phyloP scores from a whole-genome alignment of 1,284 basidiomycete genomes.

The Ustilago crameri region DNA sequence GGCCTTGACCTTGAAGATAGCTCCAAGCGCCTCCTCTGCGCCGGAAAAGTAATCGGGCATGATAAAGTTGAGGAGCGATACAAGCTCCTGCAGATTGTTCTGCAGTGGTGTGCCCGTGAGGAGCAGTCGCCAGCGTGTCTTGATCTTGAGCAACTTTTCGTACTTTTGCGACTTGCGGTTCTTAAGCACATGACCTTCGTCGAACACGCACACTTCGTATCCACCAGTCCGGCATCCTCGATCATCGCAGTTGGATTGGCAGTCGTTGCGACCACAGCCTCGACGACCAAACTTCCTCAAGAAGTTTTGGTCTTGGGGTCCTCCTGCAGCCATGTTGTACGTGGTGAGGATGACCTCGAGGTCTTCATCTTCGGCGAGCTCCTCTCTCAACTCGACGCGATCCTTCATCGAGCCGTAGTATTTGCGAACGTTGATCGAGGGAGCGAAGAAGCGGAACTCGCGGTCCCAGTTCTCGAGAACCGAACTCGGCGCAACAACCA shows the following conservation, averaged over 20 bases:
- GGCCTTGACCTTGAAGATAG: constrained; percentile 96
- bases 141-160: constrained; percentile 84
- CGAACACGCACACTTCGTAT: constrained; percentile 87
- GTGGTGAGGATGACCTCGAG: constrained; percentile 96
- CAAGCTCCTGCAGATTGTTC: constrained; percentile 84
- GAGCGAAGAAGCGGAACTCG: constrained; percentile 91
- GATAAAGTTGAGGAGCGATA: constrained; percentile 96
- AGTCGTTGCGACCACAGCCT: constrained; percentile 42
- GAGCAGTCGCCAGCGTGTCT: constrained; percentile 87
- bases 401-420: constrained; percentile 95
- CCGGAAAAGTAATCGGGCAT: constrained; percentile 87
- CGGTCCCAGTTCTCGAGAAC: constrained; percentile 98
- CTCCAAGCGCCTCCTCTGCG: constrained; percentile 79
- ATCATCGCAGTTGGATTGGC: constrained; percentile 36
- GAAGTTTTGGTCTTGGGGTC: constrained; percentile 85
- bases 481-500: constrained; percentile 89
- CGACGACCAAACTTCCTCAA: constrained; percentile 73
- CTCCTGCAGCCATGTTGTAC: constrained; percentile 89
- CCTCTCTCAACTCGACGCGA: constrained; percentile 80
- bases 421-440: constrained; percentile 82
- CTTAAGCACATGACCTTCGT: constrained; percentile 95
- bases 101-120: constrained; percentile 95
- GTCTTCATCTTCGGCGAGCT: constrained; percentile 73
- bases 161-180: constrained; percentile 97
- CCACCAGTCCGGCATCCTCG: constrained; percentile 71